Percentiles rank a stretch among this genome's conserved stretches.
Conservation (phyloP, 139 green algal genomes). For the Chlamydomonas asymmetrica region DNA sequence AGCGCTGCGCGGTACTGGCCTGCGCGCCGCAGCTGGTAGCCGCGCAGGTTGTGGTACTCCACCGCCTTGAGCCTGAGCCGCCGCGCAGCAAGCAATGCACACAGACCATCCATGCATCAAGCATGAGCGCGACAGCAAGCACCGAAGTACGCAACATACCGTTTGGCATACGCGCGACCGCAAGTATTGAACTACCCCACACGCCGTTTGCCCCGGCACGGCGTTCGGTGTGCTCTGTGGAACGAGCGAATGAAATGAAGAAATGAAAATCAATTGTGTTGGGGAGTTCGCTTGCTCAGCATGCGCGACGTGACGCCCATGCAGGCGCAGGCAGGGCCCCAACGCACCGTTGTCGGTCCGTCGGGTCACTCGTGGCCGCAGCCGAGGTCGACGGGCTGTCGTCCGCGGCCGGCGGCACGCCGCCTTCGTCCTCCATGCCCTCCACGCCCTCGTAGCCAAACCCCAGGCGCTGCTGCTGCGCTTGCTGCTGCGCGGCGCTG, state of each 20-base stretch:
- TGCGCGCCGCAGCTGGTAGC: constrained; percentile 67
- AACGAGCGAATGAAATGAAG: background rate
- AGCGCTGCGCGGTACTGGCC: constrained; percentile 68
- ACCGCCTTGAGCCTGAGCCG: constrained; percentile 32
- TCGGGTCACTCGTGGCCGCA: background rate
- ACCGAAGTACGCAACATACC: background rate
- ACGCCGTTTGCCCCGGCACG: background rate
- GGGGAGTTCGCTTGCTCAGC: background rate
- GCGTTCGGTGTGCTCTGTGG: constrained; percentile 1
- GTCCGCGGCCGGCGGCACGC: background rate
- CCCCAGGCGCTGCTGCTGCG: background rate
- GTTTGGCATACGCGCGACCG: background rate
- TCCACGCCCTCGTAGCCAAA: background rate
- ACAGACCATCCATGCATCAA: background rate
- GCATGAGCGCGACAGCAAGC: background rate
- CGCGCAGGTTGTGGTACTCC: constrained; percentile 61
- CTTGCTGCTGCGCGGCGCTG: constrained; percentile 6
- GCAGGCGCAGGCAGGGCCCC: background rate
- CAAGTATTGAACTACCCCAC: background rate
- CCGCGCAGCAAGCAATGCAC: background rate
- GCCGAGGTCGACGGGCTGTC: constrained; percentile 11
- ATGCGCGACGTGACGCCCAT: background rate
- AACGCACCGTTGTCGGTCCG: background rate
- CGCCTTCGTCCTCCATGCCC: background rate
- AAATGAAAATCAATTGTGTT: background rate